phyloP scores from a whole-genome alignment of 164 flowering plant genomes.

The Litsea cubeba region DNA sequence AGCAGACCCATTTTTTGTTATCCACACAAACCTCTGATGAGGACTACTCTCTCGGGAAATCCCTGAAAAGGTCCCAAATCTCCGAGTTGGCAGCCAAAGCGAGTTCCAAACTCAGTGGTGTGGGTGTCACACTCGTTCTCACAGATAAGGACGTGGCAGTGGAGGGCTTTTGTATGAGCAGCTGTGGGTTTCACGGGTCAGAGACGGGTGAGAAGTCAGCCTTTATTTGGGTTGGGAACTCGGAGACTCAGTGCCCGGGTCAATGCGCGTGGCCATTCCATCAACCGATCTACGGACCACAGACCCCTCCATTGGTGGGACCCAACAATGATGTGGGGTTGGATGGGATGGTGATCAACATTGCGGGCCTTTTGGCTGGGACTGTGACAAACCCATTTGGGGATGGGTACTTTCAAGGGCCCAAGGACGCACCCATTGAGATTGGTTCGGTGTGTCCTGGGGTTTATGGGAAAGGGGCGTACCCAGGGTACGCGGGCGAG shows the following conservation, averaged over 20 bases:
- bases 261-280: constrained; percentile 29
- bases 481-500: constrained; percentile 29
- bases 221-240: constrained; percentile 22
- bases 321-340: constrained; percentile 24
- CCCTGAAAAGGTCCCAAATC: constrained; percentile 26
- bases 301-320: constrained; percentile 16
- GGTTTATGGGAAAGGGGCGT: constrained; percentile 27
- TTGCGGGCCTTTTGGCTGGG: constrained; percentile 23
- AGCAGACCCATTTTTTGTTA: neutral
- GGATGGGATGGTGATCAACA: constrained; percentile 25
- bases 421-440: constrained; percentile 18
- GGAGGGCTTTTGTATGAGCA: constrained; percentile 45
- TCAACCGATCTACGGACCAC: constrained; percentile 27
- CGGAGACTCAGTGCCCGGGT: constrained; percentile 24
- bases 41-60: constrained; percentile 31
- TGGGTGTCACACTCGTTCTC: constrained; percentile 26
- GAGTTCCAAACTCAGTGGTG: constrained; percentile 8
- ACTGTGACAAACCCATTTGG: constrained; percentile 24
- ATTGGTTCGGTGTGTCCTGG: constrained; percentile 22
- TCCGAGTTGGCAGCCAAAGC: constrained; percentile 20
- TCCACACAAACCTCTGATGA: constrained; percentile 26
- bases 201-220: constrained; percentile 7
- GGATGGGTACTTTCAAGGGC: constrained; percentile 18
- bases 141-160: constrained; percentile 36
- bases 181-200: constrained; percentile 39